A percentile compares a stretch with the other conserved stretches of the same genome.
Conservation (phyloP, 495 filamentous ascomycete species). For the Talaromyces liani region DNA sequence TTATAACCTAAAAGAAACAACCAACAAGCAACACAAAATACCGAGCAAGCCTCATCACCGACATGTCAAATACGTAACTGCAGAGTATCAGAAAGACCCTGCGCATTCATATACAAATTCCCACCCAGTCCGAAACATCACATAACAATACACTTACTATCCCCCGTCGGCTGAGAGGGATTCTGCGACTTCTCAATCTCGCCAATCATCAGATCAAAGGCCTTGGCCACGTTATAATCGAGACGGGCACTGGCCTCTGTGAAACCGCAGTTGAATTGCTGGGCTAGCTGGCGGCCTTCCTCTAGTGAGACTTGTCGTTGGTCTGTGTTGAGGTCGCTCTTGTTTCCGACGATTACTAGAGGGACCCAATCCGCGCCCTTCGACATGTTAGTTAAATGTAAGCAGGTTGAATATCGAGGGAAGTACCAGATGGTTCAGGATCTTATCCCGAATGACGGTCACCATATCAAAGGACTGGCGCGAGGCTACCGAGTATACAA, state of each 20-base stretch:
- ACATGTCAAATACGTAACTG: neutral
- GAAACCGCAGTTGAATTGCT: constrained; percentile 85
- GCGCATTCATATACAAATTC: neutral
- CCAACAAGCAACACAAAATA: neutral
- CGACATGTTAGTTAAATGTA: neutral
- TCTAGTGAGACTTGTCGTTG: constrained; percentile 86
- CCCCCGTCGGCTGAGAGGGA: constrained; percentile 71
- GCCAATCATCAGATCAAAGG: constrained; percentile 90
- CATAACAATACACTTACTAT: constrained; percentile 80
- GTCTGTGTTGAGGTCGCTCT: constrained; percentile 86
- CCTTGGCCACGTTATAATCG: constrained; percentile 85
- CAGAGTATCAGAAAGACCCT: neutral
- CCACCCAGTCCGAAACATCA: constrained; percentile 25
- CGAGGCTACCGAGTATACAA: constrained; percentile 91
- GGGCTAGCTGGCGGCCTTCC: constrained; percentile 70
- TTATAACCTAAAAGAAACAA: neutral
- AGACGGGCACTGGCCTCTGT: constrained; percentile 92
- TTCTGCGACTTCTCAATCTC: constrained; percentile 95
- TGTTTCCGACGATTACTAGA: constrained; percentile 93
- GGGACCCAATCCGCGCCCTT: constrained; percentile 91
- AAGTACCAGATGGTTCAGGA: constrained; percentile 86
- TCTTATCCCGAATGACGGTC: constrained; percentile 90
- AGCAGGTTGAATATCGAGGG: neutral
- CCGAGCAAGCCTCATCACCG: neutral
- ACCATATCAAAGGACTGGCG: constrained; percentile 97